These are phyloP conservation scores for Leccinum pellstonianum DNA, from an alignment of 768 basidiomycete genomes.

Conservation along the genomic window DNA sequence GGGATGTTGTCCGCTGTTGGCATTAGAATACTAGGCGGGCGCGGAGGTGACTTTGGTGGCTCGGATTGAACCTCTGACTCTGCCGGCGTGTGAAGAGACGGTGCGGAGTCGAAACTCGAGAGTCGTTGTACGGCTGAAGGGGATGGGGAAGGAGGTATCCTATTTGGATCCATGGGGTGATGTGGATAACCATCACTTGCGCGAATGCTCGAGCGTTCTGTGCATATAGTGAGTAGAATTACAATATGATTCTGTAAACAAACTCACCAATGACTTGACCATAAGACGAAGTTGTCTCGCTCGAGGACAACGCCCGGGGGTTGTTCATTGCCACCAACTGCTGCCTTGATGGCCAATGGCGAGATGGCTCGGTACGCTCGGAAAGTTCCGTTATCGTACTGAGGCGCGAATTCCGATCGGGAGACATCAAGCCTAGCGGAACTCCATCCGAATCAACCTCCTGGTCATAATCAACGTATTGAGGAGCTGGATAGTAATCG, in stretches of 20 bases:
- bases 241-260: not conserved
- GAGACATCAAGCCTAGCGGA: slow-evolving; percentile 35
- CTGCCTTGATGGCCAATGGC: slow-evolving; percentile 45
- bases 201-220: slow-evolving; percentile 18
- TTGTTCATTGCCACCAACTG: slow-evolving; percentile 39
- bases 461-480: slow-evolving; percentile 23
- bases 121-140: slow-evolving; percentile 62
- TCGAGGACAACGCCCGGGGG: slow-evolving; percentile 38
- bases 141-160: slow-evolving; percentile 64
- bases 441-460: slow-evolving; percentile 28
- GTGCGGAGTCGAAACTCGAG: slow-evolving; percentile 56
- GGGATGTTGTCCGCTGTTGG: slow-evolving; percentile 51
- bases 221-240: slow-evolving; percentile 6
- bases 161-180: slow-evolving; percentile 49
- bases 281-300: slow-evolving; percentile 53
- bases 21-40: slow-evolving; percentile 42
- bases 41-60: slow-evolving; percentile 37
- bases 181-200: slow-evolving; percentile 7
- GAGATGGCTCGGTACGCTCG: slow-evolving; percentile 60
- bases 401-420: slow-evolving; percentile 38
- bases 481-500: slow-evolving; percentile 27
- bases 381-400: slow-evolving; percentile 69
- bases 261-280: slow-evolving; percentile 58
- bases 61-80: slow-evolving; percentile 33
- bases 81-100: slow-evolving; percentile 49